Evolutionary conservation across 1,284 basidiomycete species (phyloP), one percentile per base, ranked within the genome.

Genomic region (Fomes fomentarius): DNA sequence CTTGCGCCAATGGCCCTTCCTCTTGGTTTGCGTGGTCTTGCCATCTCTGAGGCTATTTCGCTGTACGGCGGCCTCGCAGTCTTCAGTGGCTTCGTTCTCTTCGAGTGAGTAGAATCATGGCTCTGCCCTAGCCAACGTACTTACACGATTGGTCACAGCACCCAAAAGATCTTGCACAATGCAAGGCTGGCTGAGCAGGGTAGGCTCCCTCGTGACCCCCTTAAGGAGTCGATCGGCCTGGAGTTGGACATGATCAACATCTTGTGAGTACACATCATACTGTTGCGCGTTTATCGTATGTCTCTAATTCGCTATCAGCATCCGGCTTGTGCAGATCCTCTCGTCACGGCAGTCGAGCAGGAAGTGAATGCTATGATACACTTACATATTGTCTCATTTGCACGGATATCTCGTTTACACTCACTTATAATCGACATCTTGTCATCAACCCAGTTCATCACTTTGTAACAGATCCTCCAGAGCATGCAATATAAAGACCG

Each of bases 171-270:
- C 48, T 70, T 96, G 50, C 78, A 84, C 34, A 85, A 94, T 62
- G 93, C 87, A 22, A 82, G 89, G 34, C 68, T 91, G 70, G 88
- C 84, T 17, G 84, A 93, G 65, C 74, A 76, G 53, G 93, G 93
- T 45, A 63, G 74, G 37, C 81, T 91, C 62, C 76, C 80, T 43
- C 75, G 80, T 17, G 94, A 96, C 70, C 87, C 94, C 7, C 74
- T 96, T 59, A 85, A 81, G 56, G 93, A 96, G 73, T 84, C 89
- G 10, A 83, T 92, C 52, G 79, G 85, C 47, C 77, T 95, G 42
- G 87, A 94, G 68, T 80, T 96, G 51, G 91, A 94, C 68, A 89
- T 94, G 79, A 86, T 96, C 69, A 95, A 91, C 68, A 91, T 92
- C 50, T 91, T 93, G 89, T 89, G 61, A 59, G 83, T 75, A 22